These are phyloP conservation scores for Candida tibetensis DNA, from an alignment of 805 yeast species.

Conservation along the genomic window DNA sequence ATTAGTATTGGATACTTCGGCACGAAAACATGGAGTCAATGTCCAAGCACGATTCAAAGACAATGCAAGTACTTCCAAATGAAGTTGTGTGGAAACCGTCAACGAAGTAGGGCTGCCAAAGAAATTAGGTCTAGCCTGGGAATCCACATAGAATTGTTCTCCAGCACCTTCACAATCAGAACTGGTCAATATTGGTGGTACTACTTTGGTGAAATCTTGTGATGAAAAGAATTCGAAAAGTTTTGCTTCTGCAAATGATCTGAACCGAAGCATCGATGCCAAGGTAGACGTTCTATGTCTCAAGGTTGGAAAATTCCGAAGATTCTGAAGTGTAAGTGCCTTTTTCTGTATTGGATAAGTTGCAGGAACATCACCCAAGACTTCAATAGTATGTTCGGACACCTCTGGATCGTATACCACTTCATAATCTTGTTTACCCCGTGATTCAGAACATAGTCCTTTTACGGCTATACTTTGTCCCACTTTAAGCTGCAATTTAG, in stretches of 20 bases:
- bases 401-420: conserved; percentile 24
- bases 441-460: conserved; percentile 34
- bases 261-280: conserved; percentile 64
- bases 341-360: conserved; percentile 85
- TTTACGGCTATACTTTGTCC: conserved; percentile 38
- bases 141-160: conserved; percentile 67
- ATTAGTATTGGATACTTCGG: conserved; percentile 87
- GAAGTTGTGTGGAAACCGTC: conserved; percentile 91
- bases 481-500: conserved; percentile 42
- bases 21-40: conserved; percentile 87
- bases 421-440: conserved; percentile 34
- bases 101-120: conserved; percentile 68
- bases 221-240: conserved; percentile 53
- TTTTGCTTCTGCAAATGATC: conserved; percentile 62
- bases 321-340: conserved; percentile 57
- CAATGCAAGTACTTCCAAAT: conserved; percentile 74
- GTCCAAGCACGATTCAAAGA: conserved; percentile 85
- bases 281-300: conserved; percentile 72
- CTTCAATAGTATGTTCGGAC: conserved; percentile 30
- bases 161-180: conserved; percentile 99
- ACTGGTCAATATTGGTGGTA: conserved; percentile 83
- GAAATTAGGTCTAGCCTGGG: conserved; percentile 37
- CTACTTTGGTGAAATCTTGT: conserved; percentile 62
- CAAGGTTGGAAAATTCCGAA: conserved; percentile 71
- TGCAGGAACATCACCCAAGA: conserved; percentile 62